Evolutionary conservation across 176 grass and related monocot species (phyloP), one percentile per base, ranked within the genome.

Genomic region (Oryza punctata): DNA sequence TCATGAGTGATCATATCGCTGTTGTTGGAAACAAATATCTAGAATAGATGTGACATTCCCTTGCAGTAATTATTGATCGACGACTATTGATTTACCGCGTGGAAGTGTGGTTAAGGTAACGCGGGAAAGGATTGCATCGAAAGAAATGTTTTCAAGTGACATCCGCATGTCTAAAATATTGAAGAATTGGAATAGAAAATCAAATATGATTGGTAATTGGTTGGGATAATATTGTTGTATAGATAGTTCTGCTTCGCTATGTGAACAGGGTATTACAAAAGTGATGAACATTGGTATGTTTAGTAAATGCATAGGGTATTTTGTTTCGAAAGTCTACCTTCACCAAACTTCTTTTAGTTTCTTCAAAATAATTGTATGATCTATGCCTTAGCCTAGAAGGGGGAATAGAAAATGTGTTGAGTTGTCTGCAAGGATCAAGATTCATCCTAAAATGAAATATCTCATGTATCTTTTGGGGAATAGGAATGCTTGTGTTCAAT

Each of bases 341-440:
- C 25, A 38, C 59, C 26, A 60, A 40, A 72, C 21, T 60, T 32
- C 78, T 18, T 12, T 54, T 33, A 15, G 16, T 45, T 30, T 86
- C 16, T 12, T 54, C 32, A 15, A 12, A 32, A 0, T 3, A 6
- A 19, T 14, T 54, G 16, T 54, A 19, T 65, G 32, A 60, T 3
- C 4, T 9, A 67, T 57, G 24, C 11, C 25, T 67, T 47, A 6
- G 2, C 33, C 11, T 72, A 38, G 14, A 60, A 10, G 78, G 29
- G 45, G 37, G 24, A 77, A 50, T 18, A 5, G 16, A 19, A 44
- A 29, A 27, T 25, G 21, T 13, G 23, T 70, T 24, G 23, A 25
- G 45, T 16, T 90, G 1, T 78, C 67, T 24, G 3, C 37, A 49
- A 72, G 52, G 71, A 72, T 84, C 26, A 86, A 82, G 44, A 74